A percentile compares a stretch with the other conserved stretches of the same genome.
phyloP scores from a whole-genome alignment of 1,139 yeast genomes.

The Yamadazyma diospyri region DNA sequence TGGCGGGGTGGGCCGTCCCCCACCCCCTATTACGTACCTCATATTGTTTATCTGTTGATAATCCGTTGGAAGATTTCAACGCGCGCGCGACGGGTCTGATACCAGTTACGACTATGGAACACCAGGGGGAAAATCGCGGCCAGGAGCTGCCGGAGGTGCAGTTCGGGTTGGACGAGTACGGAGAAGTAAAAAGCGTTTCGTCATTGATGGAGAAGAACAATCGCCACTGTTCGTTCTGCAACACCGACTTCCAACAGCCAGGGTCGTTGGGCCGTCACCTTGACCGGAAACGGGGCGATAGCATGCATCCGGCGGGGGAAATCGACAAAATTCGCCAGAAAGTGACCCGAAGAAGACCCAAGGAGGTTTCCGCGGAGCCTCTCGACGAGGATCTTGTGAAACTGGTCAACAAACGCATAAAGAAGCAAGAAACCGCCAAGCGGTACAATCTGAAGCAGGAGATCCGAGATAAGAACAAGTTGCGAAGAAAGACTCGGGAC shows the following conservation, averaged over 20 bases:
- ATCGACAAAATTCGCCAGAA: conserved; percentile 13
- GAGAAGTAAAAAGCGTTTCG: neutral
- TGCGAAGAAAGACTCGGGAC: conserved; percentile 19
- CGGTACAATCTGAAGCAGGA: conserved; percentile 14
- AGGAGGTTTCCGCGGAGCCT: neutral
- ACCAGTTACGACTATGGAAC: no score
- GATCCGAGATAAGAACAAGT: conserved; percentile 17
- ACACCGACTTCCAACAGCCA: conserved; percentile 16
- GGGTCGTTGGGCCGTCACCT: conserved; percentile 20
- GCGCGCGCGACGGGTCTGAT: no score
- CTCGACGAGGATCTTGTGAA: conserved; percentile 5
- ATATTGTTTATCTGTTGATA: conserved; percentile 3
- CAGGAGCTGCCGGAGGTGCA: no score
- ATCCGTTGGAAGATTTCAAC: neutral
- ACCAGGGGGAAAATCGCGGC: no score
- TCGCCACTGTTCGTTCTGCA: conserved; percentile 17
- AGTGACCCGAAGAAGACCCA: conserved; percentile 11
- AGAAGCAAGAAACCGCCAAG: conserved; percentile 4
- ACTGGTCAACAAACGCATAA: conserved; percentile 5
- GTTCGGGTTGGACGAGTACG: neutral
- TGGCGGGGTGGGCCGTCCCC: no score
- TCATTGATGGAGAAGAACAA: conserved; percentile 3
- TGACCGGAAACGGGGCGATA: conserved; percentile 20
- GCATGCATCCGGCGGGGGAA: conserved; percentile 17
- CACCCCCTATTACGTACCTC: conserved; percentile 8